Conservation (phyloP, 345 rosid genomes). For the Luvunga scandens region DNA sequence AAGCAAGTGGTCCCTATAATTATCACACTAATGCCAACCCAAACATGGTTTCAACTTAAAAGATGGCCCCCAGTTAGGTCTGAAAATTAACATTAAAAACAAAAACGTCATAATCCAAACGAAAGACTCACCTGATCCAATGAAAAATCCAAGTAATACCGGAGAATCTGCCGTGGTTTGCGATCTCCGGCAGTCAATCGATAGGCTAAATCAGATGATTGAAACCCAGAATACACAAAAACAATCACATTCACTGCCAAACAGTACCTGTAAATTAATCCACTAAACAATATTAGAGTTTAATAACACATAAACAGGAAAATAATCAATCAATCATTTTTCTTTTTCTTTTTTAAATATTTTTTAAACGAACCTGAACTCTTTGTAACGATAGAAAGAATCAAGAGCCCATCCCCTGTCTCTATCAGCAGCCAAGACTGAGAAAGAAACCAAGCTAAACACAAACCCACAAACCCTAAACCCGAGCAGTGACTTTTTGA, state of each 20-base stretch:
- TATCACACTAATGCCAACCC: constrained; percentile 7
- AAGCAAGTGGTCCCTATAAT: constrained; percentile 28
- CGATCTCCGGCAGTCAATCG: constrained; percentile 47
- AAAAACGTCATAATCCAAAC: neutral
- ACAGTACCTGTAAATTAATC: constrained; percentile 55
- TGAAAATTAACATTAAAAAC: neutral
- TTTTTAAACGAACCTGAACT: constrained; percentile 58
- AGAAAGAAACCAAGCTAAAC: constrained; percentile 68
- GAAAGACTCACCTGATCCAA: constrained; percentile 67
- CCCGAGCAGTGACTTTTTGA: constrained; percentile 50
- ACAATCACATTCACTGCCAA: constrained; percentile 74
- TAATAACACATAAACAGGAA: neutral
- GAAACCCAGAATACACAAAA: constrained; percentile 67
- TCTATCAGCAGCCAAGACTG: constrained; percentile 77
- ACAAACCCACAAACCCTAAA: constrained; percentile 60
- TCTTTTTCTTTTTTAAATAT: too few relatives aligned
- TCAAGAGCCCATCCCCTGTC: constrained; percentile 90
- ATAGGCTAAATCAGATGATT: constrained; percentile 53
- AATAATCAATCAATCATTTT: too few relatives aligned
- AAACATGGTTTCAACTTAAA: neutral
- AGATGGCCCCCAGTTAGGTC: constrained; percentile 18
- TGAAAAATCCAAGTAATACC: constrained; percentile 60
- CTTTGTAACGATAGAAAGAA: constrained; percentile 76
- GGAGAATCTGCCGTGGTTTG: constrained; percentile 36
- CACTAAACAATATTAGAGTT: neutral